Evolutionary conservation across 148 eudicot species (phyloP), one percentile per base, ranked within the genome.

Genomic region (Drosera capensis): DNA sequence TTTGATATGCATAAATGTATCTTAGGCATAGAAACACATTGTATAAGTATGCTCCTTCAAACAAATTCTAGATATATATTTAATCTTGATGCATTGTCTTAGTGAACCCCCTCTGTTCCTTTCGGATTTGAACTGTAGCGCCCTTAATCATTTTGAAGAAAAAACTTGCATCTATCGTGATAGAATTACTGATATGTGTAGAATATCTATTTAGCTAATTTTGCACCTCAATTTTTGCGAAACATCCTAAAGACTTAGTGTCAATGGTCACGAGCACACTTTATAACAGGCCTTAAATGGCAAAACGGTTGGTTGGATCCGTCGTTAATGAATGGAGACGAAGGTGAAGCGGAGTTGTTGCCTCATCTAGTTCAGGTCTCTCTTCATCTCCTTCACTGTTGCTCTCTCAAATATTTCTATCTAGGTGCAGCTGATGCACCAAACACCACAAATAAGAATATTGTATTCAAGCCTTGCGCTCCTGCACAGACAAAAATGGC

Each of bases 301-400:
- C 68, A 67, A 54, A 75, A 60, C 46, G 82, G 73, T 53, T 71
- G 56, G 45, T 52, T 88, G 23, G 92, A 88, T 52, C 94, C 94
- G 45, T 65, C 93, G 19, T 71, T 61, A 49, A 88, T 88, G 97
- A 88, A 88, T 30, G 43, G 23, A 7, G 52, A 47, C 20, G 71
- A 67, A 34, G 71, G 55, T 6, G 62, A 64, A 25, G 72, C 67
- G 6, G 59, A 70, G 35, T 13, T 69, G 21, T 57, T 75, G 51
- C 92, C 97, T 40, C 87, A 63, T 34, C 77, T 88, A 40, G 53
- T 84, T 48, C 64, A 78, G 79, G 95, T 79, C 18, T 34, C 3
- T 34, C 14, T 34, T 15, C n/a, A 13, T 34, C 38, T 28, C 31
- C 31, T 11, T 15, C n/a, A 15, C 38, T 7, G 0, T 21, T 46